phyloP scores from a whole-genome alignment of 139 green algal genomes.

The Diplosphaera chodatii region DNA sequence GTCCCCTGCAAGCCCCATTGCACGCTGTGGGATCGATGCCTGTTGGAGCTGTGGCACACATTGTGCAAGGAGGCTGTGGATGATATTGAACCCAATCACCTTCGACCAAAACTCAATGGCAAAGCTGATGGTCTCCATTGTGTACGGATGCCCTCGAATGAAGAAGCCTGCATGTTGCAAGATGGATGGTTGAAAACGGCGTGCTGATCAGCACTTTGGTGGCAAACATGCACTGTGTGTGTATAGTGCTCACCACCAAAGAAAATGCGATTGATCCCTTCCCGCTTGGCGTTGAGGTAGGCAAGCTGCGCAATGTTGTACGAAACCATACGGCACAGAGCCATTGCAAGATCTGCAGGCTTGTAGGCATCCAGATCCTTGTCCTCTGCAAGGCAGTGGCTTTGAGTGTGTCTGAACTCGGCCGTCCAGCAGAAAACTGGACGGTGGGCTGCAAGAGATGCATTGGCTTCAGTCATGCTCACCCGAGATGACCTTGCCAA shows the following conservation, averaged over 20 bases:
- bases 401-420: no score
- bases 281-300: constrained; percentile 83
- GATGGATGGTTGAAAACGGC: no score
- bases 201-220: no score
- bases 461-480: neutral
- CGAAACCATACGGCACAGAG: constrained; percentile 89
- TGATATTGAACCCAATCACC: constrained; percentile 29
- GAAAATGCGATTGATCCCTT: constrained; percentile 84
- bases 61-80: no score
- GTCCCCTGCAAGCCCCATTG: constrained; percentile 83
- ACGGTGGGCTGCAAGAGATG: no score
- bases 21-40: no score
- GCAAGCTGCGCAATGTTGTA: constrained; percentile 97
- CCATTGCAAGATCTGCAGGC: constrained; percentile 86
- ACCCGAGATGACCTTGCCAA: constrained; percentile 77
- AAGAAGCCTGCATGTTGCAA: no score
- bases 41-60: no score
- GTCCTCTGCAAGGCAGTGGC: constrained; percentile 47
- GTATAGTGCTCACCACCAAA: no score
- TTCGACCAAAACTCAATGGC: constrained; percentile 97
- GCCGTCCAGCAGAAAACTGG: no score
- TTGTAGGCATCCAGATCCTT: constrained; percentile 75
- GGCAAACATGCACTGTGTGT: no score
- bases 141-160: constrained; percentile 97
- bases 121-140: constrained; percentile 98